phyloP scores from a whole-genome alignment of 179 eudicot species.

The Camellia oleifera region DNA sequence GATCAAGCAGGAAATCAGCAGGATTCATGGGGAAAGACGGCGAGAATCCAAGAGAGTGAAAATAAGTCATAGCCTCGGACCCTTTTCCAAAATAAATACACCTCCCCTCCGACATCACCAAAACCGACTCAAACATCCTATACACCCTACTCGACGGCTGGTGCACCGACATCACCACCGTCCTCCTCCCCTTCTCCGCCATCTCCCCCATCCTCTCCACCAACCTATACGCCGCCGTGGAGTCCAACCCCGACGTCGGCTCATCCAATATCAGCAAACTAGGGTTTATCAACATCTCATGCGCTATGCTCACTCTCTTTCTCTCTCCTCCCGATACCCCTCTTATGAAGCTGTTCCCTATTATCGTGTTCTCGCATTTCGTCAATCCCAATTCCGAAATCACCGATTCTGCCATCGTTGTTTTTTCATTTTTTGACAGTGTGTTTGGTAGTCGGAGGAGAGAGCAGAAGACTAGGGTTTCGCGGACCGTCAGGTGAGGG shows the following conservation, averaged over 20 bases:
- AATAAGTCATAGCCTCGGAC: constrained; percentile 59
- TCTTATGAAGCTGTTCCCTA: constrained; percentile 65
- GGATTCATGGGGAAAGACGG: constrained; percentile 92
- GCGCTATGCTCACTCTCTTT: constrained; percentile 79
- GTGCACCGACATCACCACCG: constrained; percentile 76
- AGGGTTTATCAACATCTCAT: constrained; percentile 86
- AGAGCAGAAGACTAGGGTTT: constrained; percentile 75
- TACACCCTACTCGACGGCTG: constrained; percentile 87
- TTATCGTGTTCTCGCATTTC: constrained; percentile 70
- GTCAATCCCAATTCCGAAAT: constrained; percentile 59
- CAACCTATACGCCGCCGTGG: constrained; percentile 74
- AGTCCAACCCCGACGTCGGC: constrained; percentile 88
- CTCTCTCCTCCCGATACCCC: constrained; percentile 95
- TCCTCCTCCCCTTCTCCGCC: constrained; percentile 64
- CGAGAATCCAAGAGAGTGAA: constrained; percentile 56
- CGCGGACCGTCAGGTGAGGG: constrained; percentile 86
- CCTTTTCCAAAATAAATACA: constrained; percentile 75
- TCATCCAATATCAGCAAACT: constrained; percentile 79
- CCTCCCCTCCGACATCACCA: constrained; percentile 73
- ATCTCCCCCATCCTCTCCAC: constrained; percentile 39
- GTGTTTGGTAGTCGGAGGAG: constrained; percentile 64
- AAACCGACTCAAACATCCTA: constrained; percentile 60
- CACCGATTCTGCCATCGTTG: constrained; percentile 48
- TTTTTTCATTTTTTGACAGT: constrained; percentile 35
- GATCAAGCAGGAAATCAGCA: constrained; percentile 97